Conservation (phyloP, 257 asterid genomes). For the Cruciata laevipes region DNA sequence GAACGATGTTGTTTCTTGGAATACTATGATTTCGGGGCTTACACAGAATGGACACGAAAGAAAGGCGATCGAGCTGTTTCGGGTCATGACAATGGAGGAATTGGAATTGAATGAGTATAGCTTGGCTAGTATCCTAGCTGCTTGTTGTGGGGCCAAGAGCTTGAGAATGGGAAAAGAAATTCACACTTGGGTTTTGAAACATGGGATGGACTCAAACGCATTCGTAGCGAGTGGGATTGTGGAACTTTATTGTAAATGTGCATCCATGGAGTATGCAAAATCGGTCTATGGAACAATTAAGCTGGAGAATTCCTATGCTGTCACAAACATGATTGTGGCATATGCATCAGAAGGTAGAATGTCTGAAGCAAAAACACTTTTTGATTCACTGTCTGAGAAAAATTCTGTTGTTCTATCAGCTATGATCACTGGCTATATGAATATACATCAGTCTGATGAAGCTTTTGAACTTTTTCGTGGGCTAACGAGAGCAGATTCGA, state of each 20-base stretch:
- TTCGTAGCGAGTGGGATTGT: constrained; percentile 65
- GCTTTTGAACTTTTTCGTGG: constrained; percentile 66
- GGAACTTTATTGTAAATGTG: constrained; percentile 70
- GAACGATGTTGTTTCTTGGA: constrained; percentile 76
- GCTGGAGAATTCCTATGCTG: constrained; percentile 38
- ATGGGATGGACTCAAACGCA: constrained; percentile 46
- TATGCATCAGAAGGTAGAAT: constrained; percentile 55
- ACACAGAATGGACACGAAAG: constrained; percentile 53
- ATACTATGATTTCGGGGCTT: constrained; percentile 70
- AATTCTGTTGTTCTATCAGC: constrained; percentile 70
- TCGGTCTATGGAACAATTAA: constrained; percentile 27
- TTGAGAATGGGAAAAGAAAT: constrained; percentile 62
- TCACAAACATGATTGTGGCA: constrained; percentile 66
- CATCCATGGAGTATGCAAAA: constrained; percentile 54
- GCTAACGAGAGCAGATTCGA: constrained; percentile 24
- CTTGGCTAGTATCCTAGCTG: constrained; percentile 51
- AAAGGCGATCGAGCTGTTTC: constrained; percentile 55
- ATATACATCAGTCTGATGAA: constrained; percentile 41
- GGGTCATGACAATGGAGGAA: constrained; percentile 46
- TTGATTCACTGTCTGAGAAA: constrained; percentile 49
- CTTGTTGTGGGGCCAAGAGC: constrained; percentile 56
- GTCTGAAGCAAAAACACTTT: constrained; percentile 56
- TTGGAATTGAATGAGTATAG: constrained; percentile 52
- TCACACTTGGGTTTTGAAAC: constrained; percentile 64
- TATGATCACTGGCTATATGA: constrained; percentile 69